A percentile compares a stretch with the other conserved stretches of the same genome.
phyloP scores from a whole-genome alignment of 768 basidiomycete species.

The Mycena sanguinolenta region DNA sequence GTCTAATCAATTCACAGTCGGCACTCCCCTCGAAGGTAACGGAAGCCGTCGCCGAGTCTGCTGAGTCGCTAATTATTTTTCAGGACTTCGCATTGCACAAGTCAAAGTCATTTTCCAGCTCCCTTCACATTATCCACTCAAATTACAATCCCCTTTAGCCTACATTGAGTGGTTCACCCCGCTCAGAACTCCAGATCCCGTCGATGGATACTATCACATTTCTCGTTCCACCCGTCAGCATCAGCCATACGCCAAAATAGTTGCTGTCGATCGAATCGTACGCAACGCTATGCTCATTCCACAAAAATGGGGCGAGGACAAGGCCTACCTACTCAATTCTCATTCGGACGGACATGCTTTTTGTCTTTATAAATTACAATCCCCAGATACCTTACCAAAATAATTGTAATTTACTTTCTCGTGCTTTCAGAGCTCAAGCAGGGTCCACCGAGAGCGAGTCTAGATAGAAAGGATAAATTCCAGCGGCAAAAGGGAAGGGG shows the following conservation, averaged over 20 bases:
- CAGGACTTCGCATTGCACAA: background rate
- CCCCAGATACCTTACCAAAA: background rate
- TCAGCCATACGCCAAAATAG: conserved; percentile 33
- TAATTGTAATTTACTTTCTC: too few relatives aligned
- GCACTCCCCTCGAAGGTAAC: background rate
- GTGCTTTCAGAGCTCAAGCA: too few relatives aligned
- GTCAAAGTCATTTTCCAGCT: background rate
- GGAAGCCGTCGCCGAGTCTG: background rate
- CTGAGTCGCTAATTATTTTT: background rate
- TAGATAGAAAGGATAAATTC: too few relatives aligned
- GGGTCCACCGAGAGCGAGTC: too few relatives aligned
- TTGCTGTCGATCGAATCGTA: conserved; percentile 25
- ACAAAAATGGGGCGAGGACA: conserved; percentile 10
- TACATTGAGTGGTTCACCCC: conserved; percentile 5
- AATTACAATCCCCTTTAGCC: background rate
- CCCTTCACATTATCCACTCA: background rate
- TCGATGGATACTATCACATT: background rate
- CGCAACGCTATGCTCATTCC: conserved; percentile 29
- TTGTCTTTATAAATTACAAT: conserved; percentile 30
- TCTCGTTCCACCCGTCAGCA: conserved; percentile 1
- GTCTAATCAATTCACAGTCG: background rate
- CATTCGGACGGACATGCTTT: conserved; percentile 35
- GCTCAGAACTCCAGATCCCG: background rate
- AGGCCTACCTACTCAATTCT: conserved; percentile 29
- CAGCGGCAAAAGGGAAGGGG: too few relatives aligned